Percentiles rank a stretch among this genome's conserved stretches.
Evolutionary conservation across 257 asterid species (phyloP).

Genomic region (Dorcoceras hygrometricum): DNA sequence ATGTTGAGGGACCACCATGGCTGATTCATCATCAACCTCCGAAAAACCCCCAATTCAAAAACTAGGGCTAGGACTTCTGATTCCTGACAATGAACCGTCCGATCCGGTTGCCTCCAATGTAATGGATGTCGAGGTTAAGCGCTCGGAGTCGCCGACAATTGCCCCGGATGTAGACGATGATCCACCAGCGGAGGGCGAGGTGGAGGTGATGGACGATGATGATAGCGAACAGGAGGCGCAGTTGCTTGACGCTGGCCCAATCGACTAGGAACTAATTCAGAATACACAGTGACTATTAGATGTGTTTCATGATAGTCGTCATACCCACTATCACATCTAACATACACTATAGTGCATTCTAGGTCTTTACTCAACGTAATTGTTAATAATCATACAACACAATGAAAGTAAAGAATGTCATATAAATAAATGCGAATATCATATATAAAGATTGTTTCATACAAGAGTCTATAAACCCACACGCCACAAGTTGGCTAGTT

Average conservation of each 20-base stretch:
- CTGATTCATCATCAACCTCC: constrained; percentile 38
- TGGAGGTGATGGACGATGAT: constrained; percentile 24
- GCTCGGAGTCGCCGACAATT: constrained; percentile 22
- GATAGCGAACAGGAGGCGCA: constrained; percentile 35
- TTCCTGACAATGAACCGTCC: constrained; percentile 14
- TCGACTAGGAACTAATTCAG: no score
- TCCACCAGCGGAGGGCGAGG: constrained; percentile 24
- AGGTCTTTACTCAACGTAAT: no score
- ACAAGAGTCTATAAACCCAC: no score
- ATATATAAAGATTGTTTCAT: no score
- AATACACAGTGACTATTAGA: no score
- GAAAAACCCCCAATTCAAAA: constrained; percentile 31
- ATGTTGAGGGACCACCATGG: constrained; percentile 44
- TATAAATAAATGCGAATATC: no score
- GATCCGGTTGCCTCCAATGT: constrained; percentile 26
- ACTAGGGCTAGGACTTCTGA: constrained; percentile 31
- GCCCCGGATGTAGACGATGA: constrained; percentile 26
- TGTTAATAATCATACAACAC: no score
- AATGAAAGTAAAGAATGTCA: no score
- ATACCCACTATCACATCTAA: no score
- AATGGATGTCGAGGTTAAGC: constrained; percentile 18
- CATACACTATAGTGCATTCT: no score
- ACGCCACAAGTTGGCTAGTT: no score
- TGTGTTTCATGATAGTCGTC: no score
- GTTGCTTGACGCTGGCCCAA: constrained; percentile 29